Evolutionary conservation across 306 rosid genomes (phyloP).

Genomic region (Pyrus communis): DNA sequence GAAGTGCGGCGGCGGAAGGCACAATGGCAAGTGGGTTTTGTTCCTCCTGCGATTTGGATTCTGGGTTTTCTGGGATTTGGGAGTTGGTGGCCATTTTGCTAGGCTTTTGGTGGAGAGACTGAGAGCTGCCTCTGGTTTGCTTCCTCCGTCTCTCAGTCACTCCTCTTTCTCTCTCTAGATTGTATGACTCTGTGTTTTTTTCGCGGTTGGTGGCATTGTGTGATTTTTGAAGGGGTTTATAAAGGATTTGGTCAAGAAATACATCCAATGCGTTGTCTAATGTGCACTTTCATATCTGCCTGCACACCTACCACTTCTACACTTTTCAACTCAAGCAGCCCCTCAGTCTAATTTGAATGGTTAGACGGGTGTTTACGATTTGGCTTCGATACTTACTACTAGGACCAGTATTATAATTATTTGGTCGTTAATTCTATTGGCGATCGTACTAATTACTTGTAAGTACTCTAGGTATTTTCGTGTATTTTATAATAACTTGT

Average conservation of each 20-base stretch:
- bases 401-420: no score
- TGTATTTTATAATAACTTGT: no score
- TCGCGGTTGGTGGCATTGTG: not conserved
- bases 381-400: no score
- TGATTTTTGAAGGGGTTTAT: not conserved
- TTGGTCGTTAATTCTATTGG: no score
- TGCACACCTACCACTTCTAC: not conserved
- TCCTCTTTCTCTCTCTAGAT: not conserved
- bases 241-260: not conserved
- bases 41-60: conserved; percentile 34
- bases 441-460: no score
- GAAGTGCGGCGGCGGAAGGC: conserved; percentile 9
- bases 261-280: not conserved
- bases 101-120: not conserved
- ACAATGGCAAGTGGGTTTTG: conserved; percentile 21
- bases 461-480: no score
- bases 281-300: not conserved
- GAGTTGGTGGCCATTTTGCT: conserved; percentile 36
- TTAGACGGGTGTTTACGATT: no score
- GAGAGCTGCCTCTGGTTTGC: conserved; percentile 3
- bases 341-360: not conserved
- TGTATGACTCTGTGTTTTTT: not conserved
- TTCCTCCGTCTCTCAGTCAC: not conserved
- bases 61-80: conserved; percentile 33
- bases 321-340: not conserved